Conservation (phyloP, 805 yeast genomes). For the Danielia reshetovae region DNA sequence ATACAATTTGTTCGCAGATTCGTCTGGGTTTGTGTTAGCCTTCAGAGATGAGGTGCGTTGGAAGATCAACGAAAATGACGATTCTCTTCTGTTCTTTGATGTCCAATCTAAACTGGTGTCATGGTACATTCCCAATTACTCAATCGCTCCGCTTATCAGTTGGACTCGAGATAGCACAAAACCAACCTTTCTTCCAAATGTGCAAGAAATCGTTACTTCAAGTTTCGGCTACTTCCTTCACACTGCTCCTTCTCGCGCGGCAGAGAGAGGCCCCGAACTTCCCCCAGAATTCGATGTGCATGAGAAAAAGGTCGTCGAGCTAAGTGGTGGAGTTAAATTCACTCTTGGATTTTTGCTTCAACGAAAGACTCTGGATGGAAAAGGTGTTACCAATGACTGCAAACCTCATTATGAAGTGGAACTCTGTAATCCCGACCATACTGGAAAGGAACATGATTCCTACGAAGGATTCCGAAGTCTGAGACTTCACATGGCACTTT, state of each 20-base stretch:
- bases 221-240: constrained; percentile 45
- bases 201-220: constrained; percentile 40
- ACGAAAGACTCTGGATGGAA: constrained; percentile 26
- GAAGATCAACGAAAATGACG: constrained; percentile 59
- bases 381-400: constrained; percentile 42
- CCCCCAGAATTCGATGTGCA: constrained; percentile 3
- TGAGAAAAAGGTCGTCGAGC: constrained; percentile 53
- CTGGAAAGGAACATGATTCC: constrained; percentile 35
- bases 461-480: constrained; percentile 39
- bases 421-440: constrained; percentile 54
- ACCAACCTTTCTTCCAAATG: constrained; percentile 44
- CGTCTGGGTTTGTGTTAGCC: constrained; percentile 74
- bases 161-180: constrained; percentile 54
- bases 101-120: constrained; percentile 59
- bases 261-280: not conserved
- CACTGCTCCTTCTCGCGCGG: constrained; percentile 13
- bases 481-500: constrained; percentile 38
- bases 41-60: constrained; percentile 63
- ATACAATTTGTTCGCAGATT: constrained; percentile 57
- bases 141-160: constrained; percentile 44
- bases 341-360: constrained; percentile 58
- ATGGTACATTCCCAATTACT: constrained; percentile 75
- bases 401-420: constrained; percentile 59
- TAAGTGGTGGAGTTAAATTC: constrained; percentile 59
- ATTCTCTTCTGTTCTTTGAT: constrained; percentile 63